Base-by-base conservation (phyloP, 2,329 filamentous ascomycete genomes). In the Aspergillus luchuensis region DNA sequence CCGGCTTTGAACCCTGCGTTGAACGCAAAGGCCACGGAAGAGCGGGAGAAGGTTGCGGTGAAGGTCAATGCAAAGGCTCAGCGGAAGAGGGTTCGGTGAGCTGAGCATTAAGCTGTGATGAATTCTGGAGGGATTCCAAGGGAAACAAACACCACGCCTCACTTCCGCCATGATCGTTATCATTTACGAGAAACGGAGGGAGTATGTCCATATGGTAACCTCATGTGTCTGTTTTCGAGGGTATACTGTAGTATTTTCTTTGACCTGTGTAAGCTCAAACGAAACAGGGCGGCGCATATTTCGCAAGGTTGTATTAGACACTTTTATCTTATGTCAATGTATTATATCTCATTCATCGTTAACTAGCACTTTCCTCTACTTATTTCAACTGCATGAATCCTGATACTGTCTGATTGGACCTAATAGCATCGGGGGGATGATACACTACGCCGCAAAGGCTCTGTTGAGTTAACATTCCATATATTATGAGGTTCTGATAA, bases 281-380 rank as follows among this genome's bases (percentile, higher is more conserved):
- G 66, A 71, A 65, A 72, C 70, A 72, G 72, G 69, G 70, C 69
- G 69, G 72, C 72, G 72, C 69, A 74, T 67, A 63, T 71, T 62
- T 50, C 30, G 64, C 66, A 69, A 65, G 65, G 67, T 64, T 58
- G 59, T 63, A 61, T 65, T 64, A 63, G 62, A 64, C 36, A 67
- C 63, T 63, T 61, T 62, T 51, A 56, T 54, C n/a, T 21, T 65
- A 66, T 68, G 64, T 64, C 64, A 67, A 66, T 69, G 68, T 69
- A 70, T 61, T 64, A 68, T 70, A 70, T 55, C 64, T 55, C 39
- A 49, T 61, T 57, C 21, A 50, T 60, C 57, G 21, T 45, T 45
- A 5, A 45, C 28, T 30, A 11, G 28, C 41, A 45, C 19, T 21
- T 33, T 33, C 8, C 30, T 33, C 30, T 45, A 13, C 17, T 21